Evolutionary conservation across 78 protist genomes (phyloP).

Genomic region (Polysphondylium violaceum): DNA sequence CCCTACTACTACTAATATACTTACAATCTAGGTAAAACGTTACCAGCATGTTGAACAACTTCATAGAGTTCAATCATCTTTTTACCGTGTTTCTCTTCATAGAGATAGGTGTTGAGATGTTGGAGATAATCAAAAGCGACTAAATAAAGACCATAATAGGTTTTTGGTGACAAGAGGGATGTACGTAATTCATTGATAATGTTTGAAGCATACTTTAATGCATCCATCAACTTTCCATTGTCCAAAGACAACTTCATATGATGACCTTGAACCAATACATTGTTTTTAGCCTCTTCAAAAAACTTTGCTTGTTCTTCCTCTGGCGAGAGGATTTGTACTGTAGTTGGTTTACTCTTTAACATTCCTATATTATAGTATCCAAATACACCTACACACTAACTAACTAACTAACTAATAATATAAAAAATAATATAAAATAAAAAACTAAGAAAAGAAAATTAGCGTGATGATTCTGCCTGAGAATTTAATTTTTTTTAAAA

Average conservation of each 20-base stretch:
- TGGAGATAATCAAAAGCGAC: conserved; percentile 91
- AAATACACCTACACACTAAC: neutral
- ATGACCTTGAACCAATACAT: conserved; percentile 87
- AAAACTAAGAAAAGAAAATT: neutral
- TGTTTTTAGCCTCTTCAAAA: conserved; percentile 80
- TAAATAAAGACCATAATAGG: conserved; percentile 96
- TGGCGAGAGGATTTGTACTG: conserved; percentile 57
- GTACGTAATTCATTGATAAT: conserved; percentile 96
- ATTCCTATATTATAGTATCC: neutral
- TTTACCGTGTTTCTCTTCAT: conserved; percentile 85
- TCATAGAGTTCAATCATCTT: conserved; percentile 93
- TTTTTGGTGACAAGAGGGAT: conserved; percentile 91
- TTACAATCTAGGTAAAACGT: conserved; percentile 97
- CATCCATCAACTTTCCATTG: conserved; percentile 89
- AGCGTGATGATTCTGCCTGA: no score
- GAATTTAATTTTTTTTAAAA: no score
- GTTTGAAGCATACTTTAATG: conserved; percentile 90
- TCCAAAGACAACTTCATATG: conserved; percentile 90
- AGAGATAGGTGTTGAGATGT: conserved; percentile 89
- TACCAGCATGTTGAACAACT: conserved; percentile 97
- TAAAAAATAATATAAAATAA: neutral
- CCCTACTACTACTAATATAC: no score
- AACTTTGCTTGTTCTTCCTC: conserved; percentile 83
- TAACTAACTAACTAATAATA: neutral
- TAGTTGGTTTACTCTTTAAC: conserved; percentile 39